phyloP scores from a whole-genome alignment of 2,329 filamentous ascomycete genomes.

The Chrysosporium queenslandicum region DNA sequence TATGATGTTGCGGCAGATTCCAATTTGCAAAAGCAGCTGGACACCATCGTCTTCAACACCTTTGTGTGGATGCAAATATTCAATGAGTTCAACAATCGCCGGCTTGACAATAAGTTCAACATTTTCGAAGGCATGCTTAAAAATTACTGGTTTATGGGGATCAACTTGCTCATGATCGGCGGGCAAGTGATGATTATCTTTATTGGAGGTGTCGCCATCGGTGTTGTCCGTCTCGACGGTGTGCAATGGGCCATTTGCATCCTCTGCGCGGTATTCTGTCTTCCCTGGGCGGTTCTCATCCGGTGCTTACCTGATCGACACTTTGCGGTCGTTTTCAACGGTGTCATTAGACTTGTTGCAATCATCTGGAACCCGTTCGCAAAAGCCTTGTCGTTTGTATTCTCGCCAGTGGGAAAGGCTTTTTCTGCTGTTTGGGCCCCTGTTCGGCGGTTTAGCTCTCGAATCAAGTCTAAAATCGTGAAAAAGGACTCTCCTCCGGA shows the following conservation, averaged over 20 bases:
- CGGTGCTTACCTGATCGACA: conserved; percentile 68
- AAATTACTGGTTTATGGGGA: conserved; percentile 82
- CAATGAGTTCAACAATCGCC: conserved; percentile 94
- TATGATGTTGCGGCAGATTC: conserved; percentile 42
- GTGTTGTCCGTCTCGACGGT: conserved; percentile 58
- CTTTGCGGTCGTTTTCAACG: conserved; percentile 35
- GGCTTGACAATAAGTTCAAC: conserved; percentile 89
- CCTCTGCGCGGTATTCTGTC: conserved; percentile 69
- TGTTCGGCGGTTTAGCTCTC: conserved; percentile 22
- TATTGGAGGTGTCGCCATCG: conserved; percentile 72
- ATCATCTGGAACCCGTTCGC: conserved; percentile 39
- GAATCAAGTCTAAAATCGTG: conserved; percentile 14
- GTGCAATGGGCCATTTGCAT: conserved; percentile 82
- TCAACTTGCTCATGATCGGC: conserved; percentile 77
- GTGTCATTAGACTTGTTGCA: conserved; percentile 47
- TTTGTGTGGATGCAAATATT: conserved; percentile 99
- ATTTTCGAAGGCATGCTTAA: conserved; percentile 78
- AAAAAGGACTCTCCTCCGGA: conserved; percentile 13
- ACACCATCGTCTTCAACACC: conserved; percentile 88
- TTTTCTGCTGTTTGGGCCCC: conserved; percentile 20
- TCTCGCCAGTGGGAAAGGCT: conserved; percentile 24
- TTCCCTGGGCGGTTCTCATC: conserved; percentile 71
- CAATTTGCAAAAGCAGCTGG: conserved; percentile 45
- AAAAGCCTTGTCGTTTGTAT: conserved; percentile 24
- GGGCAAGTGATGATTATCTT: conserved; percentile 86